Evolutionary conservation across 2,329 filamentous ascomycete genomes (phyloP).

Genomic region (Phaeoacremonium minimum): DNA sequence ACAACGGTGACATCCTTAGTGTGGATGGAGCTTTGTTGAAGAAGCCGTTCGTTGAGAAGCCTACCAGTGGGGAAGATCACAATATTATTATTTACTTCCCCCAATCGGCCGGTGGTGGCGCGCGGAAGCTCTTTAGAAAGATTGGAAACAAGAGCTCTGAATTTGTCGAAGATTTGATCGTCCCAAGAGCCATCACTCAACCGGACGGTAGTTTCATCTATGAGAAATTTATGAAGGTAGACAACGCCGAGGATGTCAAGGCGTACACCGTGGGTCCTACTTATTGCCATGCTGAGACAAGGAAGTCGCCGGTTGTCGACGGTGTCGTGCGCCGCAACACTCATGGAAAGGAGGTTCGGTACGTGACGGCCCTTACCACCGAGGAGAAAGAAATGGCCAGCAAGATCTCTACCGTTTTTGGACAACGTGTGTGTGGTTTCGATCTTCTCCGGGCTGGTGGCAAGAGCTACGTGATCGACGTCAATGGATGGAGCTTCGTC

Average conservation of each 20-base stretch:
- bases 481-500: conserved; percentile 99
- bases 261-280: conserved; percentile 92
- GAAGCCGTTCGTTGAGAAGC: conserved; percentile 98
- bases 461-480: conserved; percentile 95
- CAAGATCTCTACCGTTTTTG: conserved; percentile 87
- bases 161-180: conserved; percentile 70
- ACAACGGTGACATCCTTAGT: conserved; percentile 80
- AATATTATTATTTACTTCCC: conserved; percentile 99
- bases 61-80: conserved; percentile 96
- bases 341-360: conserved; percentile 93
- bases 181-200: conserved; percentile 80
- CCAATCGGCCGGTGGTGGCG: conserved; percentile 79
- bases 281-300: conserved; percentile 94
- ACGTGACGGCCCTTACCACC: conserved; percentile 78
- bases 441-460: conserved; percentile 84
- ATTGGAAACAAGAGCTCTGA: conserved; percentile 99
- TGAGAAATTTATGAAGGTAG: conserved; percentile 93
- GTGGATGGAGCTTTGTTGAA: conserved; percentile 79
- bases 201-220: conserved; percentile 85
- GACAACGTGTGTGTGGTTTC: conserved; percentile 93
- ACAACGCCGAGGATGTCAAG: conserved; percentile 97
- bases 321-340: conserved; percentile 94
- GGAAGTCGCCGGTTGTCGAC: conserved; percentile 96
- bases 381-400: conserved; percentile 84
- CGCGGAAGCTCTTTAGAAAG: conserved; percentile 88